Percentiles rank a stretch among this genome's conserved stretches.
Conservation (phyloP, 768 basidiomycete species). For the Suillus subaureus region DNA sequence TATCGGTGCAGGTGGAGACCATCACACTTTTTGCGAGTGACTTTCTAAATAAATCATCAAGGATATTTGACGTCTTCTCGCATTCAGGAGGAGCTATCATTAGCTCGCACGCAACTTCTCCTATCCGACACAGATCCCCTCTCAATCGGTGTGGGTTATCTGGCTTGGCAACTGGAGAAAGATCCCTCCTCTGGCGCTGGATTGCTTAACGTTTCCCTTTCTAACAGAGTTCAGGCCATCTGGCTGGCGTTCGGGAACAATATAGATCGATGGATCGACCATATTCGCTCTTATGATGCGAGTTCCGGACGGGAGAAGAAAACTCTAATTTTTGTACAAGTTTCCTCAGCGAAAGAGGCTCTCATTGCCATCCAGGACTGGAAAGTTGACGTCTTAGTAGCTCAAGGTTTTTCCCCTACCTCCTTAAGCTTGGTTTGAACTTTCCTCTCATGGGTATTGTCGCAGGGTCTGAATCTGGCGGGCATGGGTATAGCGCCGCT, state of each 20-base stretch:
- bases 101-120: conserved; percentile 50
- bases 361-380: conserved; percentile 61
- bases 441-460: conserved; percentile 11
- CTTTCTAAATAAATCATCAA: conserved; percentile 23
- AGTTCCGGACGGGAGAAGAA: conserved; percentile 39
- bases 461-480: conserved; percentile 78
- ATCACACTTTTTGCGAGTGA: conserved; percentile 9
- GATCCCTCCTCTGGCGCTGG: conserved; percentile 39
- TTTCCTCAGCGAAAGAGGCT: conserved; percentile 64
- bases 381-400: conserved; percentile 74
- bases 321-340: conserved; percentile 65
- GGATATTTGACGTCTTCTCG: conserved; percentile 50
- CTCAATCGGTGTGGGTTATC: conserved; percentile 75
- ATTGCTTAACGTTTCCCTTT: conserved; percentile 52
- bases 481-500: conserved; percentile 64
- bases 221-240: conserved; percentile 59
- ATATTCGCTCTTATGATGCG: conserved; percentile 57
- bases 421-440: conserved; percentile 2
- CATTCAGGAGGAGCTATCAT: conserved; percentile 51
- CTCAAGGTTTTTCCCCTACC: conserved; percentile 58
- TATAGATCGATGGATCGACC: conserved; percentile 59
- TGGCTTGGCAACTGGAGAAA: conserved; percentile 71
- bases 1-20: conserved; percentile 54
- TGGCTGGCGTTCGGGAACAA: conserved; percentile 77
- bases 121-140: conserved; percentile 34